Base-by-base conservation (phyloP, 208 protist genomes). In the Trypanosoma melophagium region DNA sequence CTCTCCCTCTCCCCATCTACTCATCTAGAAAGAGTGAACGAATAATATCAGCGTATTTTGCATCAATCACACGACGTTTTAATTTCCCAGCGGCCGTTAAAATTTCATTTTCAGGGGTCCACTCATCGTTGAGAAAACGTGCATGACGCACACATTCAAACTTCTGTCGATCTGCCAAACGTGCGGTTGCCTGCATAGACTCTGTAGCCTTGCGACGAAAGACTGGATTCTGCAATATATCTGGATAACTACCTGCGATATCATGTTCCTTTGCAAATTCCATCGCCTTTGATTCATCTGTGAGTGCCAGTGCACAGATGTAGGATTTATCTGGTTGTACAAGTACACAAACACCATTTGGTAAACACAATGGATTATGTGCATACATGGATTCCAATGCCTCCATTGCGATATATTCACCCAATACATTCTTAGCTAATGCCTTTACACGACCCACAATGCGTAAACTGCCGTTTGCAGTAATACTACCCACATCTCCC, bases 371-470 rank as follows among this genome's bases (percentile, higher is more conserved):
- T 31, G 79, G 67, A 75, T 89, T 68, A 66, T 64, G 55, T 59
- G 69, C 75, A 75, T 93, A 93, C 19, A 93, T 62, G 8, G 84
- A 74, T 76, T 93, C 84, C 40, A 97, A 57, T 38, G 22, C 79
- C 68, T 97, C 89, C 24, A 95, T 52, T 9, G 90, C 86, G 51
- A 97, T 92, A 75, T 96, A 97, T 76, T 97, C 93, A 45, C 93
- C 93, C 13, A 89, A 64, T 1, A 66, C 69, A 56, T 93, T 89
- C 74, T 97, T 97, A 9, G 90, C 89, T 45, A 97, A 75, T 22
- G 89, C 87, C 81, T 97, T 97, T 25, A 90, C 79, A 57, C 93
- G 85, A 60, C 90, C 91, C 42, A 97, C 79, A 49, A 97, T 53
- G 3, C 60, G 60, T 2, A 65, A 24, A 13, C 22, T 56, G 24